A percentile compares a stretch with the other conserved stretches of the same genome.
Evolutionary conservation across 768 basidiomycete species (phyloP).

Genomic region (Russula emetica): DNA sequence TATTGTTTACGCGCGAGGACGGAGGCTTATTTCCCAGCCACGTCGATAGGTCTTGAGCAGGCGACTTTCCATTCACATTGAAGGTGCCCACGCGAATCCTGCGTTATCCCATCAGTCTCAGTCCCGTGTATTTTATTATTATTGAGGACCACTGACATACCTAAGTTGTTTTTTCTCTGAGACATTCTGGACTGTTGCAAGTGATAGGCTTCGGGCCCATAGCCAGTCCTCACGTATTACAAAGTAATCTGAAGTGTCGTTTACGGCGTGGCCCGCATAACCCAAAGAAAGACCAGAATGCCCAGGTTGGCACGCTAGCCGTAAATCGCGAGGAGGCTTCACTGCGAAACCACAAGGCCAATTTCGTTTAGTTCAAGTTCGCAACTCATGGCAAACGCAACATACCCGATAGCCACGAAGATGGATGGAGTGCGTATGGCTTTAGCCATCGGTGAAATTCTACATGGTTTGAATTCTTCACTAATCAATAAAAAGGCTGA

Average conservation of each 20-base stretch:
- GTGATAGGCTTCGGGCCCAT: conserved; percentile 22
- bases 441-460: conserved; percentile 17
- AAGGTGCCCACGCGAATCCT: conserved; percentile 75
- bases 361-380: background rate
- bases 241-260: conserved; percentile 56
- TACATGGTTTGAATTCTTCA: background rate
- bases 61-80: conserved; percentile 77
- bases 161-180: conserved; percentile 15
- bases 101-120: conserved; percentile 3
- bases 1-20: background rate
- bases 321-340: conserved; percentile 49
- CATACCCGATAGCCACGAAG: conserved; percentile 27
- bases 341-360: conserved; percentile 1
- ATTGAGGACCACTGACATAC: conserved; percentile 24
- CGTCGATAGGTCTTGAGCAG: conserved; percentile 63
- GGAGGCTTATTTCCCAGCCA: conserved; percentile 48
- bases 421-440: conserved; percentile 20
- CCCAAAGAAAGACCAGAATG: conserved; percentile 54
- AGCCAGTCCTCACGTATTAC: conserved; percentile 66
- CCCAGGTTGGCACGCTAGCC: conserved; percentile 45
- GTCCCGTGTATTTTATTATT: background rate
- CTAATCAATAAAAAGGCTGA: conserved; percentile 4
- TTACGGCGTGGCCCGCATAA: conserved; percentile 56
- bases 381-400: background rate
- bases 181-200: conserved; percentile 10